phyloP scores from a whole-genome alignment of 331 rosid species.

The Spiraea crenata region DNA sequence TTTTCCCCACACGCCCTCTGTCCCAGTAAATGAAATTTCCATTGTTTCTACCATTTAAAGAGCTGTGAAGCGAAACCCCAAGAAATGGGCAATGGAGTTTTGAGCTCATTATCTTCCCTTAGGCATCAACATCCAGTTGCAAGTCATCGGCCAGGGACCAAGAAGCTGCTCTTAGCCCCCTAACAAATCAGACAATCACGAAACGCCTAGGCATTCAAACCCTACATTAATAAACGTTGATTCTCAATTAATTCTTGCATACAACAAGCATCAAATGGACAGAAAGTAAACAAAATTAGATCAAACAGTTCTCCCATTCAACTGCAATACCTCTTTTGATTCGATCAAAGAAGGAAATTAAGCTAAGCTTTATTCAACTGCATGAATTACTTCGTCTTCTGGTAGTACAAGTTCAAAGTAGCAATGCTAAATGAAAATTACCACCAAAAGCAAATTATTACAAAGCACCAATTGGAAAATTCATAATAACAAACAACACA shows the following conservation, averaged over 20 bases:
- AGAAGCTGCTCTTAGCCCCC: slow-evolving; percentile 57
- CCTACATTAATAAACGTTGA: slow-evolving; percentile 13
- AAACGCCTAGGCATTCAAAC: slow-evolving; percentile 16
- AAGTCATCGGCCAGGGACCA: slow-evolving; percentile 54
- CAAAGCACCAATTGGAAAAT: too few relatives aligned
- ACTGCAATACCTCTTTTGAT: background rate
- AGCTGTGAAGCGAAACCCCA: slow-evolving; percentile 46
- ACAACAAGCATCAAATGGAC: background rate
- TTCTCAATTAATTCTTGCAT: background rate
- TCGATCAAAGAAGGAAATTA: too few relatives aligned
- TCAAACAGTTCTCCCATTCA: background rate
- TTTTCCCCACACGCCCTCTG: slow-evolving; percentile 32
- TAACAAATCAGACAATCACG: slow-evolving; percentile 31
- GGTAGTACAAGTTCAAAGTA: too few relatives aligned
- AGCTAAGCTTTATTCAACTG: too few relatives aligned
- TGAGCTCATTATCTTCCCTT: slow-evolving; percentile 56
- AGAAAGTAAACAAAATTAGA: background rate
- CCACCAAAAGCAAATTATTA: too few relatives aligned
- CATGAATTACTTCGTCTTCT: too few relatives aligned
- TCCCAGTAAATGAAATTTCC: slow-evolving; percentile 35
- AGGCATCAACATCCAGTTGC: slow-evolving; percentile 19
- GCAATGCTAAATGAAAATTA: too few relatives aligned
- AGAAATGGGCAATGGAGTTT: slow-evolving; percentile 50
- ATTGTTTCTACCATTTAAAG: slow-evolving; percentile 36
- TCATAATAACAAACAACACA: too few relatives aligned